Conservation (phyloP, 495 filamentous ascomycete species). For the Hypoxylon lenormandii region DNA sequence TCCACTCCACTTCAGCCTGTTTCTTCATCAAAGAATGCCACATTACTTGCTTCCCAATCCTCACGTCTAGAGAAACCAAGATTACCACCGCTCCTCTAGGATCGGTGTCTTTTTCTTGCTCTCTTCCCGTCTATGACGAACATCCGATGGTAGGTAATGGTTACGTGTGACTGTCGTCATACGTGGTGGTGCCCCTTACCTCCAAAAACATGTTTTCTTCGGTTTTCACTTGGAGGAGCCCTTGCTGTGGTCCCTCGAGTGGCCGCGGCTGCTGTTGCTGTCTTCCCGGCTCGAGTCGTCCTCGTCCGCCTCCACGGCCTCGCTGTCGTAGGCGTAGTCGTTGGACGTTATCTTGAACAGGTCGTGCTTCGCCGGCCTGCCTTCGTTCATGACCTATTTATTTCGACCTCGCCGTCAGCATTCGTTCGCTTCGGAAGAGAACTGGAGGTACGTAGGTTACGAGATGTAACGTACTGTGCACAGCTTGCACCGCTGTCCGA, state of each 20-base stretch:
- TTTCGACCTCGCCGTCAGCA: constrained; percentile 5
- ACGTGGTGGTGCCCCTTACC: neutral
- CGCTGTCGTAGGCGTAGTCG: constrained; percentile 34
- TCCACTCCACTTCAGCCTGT: neutral
- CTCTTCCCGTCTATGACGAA: neutral
- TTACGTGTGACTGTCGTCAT: constrained; percentile 1
- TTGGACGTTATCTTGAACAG: constrained; percentile 24
- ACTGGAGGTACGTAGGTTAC: neutral
- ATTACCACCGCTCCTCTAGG: neutral
- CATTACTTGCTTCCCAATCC: no score
- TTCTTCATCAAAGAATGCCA: no score
- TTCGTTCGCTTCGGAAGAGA: neutral
- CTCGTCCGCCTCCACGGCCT: constrained; percentile 16
- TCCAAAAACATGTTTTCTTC: no score
- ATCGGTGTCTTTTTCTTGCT: neutral
- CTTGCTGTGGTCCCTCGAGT: constrained; percentile 21
- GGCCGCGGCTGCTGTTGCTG: constrained; percentile 3
- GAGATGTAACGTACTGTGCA: constrained; percentile 53
- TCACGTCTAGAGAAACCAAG: neutral
- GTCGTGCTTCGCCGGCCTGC: constrained; percentile 25
- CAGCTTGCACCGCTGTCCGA: constrained; percentile 60
- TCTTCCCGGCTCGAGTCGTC: constrained; percentile 29
- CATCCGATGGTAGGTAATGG: neutral
- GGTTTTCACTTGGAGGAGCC: constrained; percentile 28
- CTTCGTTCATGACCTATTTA: constrained; percentile 42